Percentiles rank a stretch among this genome's conserved stretches.
Evolutionary conservation across 2,329 filamentous ascomycete species (phyloP).

Genomic region (Tolypocladium pustulatum): DNA sequence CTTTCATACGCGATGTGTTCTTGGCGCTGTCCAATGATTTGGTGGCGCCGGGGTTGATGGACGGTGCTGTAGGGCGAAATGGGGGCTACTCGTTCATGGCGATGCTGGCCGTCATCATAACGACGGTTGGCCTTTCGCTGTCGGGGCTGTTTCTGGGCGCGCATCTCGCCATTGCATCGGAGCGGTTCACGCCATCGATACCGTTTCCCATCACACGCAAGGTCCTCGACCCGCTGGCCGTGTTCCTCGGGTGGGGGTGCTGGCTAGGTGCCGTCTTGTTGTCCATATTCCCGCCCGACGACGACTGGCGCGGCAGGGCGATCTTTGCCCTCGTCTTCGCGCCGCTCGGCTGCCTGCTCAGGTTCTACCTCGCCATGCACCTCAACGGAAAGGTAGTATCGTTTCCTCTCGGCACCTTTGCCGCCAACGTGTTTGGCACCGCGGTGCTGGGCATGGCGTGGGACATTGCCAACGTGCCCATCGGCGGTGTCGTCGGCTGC

Average conservation of each 20-base stretch:
- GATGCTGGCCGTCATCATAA: slow-evolving; percentile 61
- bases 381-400: slow-evolving; percentile 57
- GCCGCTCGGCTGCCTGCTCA: slow-evolving; percentile 63
- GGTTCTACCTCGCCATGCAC: slow-evolving; percentile 61
- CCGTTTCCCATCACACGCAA: slow-evolving; percentile 45
- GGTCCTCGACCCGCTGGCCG: slow-evolving; percentile 51
- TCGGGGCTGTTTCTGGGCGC: slow-evolving; percentile 60
- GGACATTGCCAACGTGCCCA: slow-evolving; percentile 61
- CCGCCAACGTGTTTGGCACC: slow-evolving; percentile 70
- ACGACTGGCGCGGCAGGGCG: slow-evolving; percentile 65
- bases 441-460: slow-evolving; percentile 64
- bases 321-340: slow-evolving; percentile 75
- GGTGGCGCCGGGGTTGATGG: slow-evolving; percentile 23
- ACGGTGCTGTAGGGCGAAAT: slow-evolving; percentile 38
- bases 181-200: slow-evolving; percentile 48
- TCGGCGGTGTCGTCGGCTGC: slow-evolving; percentile 49
- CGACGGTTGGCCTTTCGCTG: slow-evolving; percentile 61
- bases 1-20: slow-evolving; percentile 72
- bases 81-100: slow-evolving; percentile 79
- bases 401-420: slow-evolving; percentile 82
- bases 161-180: slow-evolving; percentile 58
- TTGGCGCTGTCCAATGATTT: slow-evolving; percentile 70
- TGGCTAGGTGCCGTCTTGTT: slow-evolving; percentile 74
- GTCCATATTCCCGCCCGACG: slow-evolving; percentile 58
- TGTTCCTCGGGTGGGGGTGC: slow-evolving; percentile 57